Base-by-base conservation (phyloP, 768 basidiomycete species). In the Cubamyces lactineus region DNA sequence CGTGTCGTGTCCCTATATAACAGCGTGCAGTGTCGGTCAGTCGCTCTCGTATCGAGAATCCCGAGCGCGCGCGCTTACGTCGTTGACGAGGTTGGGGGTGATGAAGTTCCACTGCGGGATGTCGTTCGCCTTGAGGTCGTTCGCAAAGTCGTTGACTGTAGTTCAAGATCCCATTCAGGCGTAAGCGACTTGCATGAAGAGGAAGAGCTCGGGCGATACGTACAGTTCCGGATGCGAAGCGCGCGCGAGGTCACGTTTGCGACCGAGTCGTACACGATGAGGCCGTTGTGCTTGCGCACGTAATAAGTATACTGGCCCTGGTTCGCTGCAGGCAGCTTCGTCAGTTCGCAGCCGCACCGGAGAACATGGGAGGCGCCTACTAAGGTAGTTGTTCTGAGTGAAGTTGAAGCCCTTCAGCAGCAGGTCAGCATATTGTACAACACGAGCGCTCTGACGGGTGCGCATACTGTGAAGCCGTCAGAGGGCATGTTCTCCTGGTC, bases 31-130 rank as follows among this genome's bases (percentile, higher is more conserved):
- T 8, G 21, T 51, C 43, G 34, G 49, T 28, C 3, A 12, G n/a
- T 13, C 21, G 3, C 24, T 16, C 5, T 3, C 0, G 8, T 34
- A 23, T 19, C 17, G 12, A 2, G 11, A 8, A 2, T 13, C 0
- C 8, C 0, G 11, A 30, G 11, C n/a, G 11, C 5, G 16, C 6
- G 17, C n/a, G 47, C 65, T 12, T 50, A 66, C 85, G 64, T 86
- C 86, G 67, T 87, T 80, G 51, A 78, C 77, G 52, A 67, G 74
- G 70, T 88, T 88, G 13, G 87, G 87, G 1, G 87, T 87, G 55
- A 88, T 75, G 64, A 84, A 87, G 9, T 77, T 64, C 84, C 85
- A 88, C 57, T 87, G 86, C 12, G 86, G 80, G 45, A 88, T 70
- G 1, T 74, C 75, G 47, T 79, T 71, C 9, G 79, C 78, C 23